Evolutionary conservation across 371 early-diverging fungal species (phyloP).

Genomic region (Gilbertella persicaria): DNA sequence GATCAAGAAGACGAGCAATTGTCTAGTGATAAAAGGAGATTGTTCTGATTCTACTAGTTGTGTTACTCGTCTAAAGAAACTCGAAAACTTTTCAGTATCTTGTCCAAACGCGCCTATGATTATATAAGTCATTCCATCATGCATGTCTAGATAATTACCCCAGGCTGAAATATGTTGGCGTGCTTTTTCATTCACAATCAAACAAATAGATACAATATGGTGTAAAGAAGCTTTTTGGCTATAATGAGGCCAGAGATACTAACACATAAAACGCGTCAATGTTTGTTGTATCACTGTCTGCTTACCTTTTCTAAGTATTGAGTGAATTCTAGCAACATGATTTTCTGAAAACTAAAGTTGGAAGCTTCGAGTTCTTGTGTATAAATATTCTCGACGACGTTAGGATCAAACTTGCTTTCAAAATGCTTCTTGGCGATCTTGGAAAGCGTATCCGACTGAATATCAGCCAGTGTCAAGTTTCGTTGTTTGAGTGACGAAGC

Average conservation of each 20-base stretch:
- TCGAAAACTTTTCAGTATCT: conserved; percentile 56
- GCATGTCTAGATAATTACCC: conserved; percentile 36
- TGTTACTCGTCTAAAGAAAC: conserved; percentile 59
- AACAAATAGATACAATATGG: conserved; percentile 76
- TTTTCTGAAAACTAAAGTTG: conserved; percentile 51
- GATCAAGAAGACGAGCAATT: conserved; percentile 70
- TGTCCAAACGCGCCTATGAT: conserved; percentile 48
- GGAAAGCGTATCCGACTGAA: conserved; percentile 60
- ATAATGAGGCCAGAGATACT: conserved; percentile 84
- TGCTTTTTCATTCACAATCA: conserved; percentile 87
- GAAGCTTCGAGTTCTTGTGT: conserved; percentile 54
- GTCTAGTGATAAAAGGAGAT: conserved; percentile 42
- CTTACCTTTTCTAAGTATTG: conserved; percentile 83
- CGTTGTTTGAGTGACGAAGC: conserved; percentile 27
- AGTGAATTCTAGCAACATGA: conserved; percentile 71
- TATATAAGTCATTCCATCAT: background rate
- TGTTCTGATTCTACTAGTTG: conserved; percentile 37
- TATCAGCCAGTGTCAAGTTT: conserved; percentile 52
- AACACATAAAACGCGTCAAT: background rate
- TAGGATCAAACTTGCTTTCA: conserved; percentile 50
- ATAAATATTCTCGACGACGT: conserved; percentile 62
- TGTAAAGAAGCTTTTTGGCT: conserved; percentile 46
- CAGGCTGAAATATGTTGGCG: conserved; percentile 64
- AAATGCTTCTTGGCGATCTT: conserved; percentile 51
- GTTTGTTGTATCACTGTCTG: background rate